Conservation (phyloP, 208 protist genomes). For the Trypanosoma scelopori region DNA sequence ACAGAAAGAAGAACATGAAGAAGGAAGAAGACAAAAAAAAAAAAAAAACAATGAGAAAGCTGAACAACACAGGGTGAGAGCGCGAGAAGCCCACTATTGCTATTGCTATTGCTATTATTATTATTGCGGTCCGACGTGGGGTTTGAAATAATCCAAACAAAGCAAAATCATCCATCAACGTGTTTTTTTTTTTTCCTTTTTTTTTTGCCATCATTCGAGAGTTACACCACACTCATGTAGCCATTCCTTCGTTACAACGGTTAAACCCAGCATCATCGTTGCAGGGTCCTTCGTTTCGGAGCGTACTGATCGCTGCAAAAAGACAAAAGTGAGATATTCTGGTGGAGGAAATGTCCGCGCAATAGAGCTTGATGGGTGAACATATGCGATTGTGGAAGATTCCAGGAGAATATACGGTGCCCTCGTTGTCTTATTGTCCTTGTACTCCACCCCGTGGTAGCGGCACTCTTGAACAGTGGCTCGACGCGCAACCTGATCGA, state of each 20-base stretch:
- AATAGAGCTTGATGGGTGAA: conserved; percentile 86
- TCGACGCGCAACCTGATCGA: conserved; percentile 86
- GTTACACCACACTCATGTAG: conserved; percentile 55
- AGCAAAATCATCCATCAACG: neutral
- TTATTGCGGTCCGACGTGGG: neutral
- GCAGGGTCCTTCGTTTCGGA: conserved; percentile 72
- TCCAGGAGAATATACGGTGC: conserved; percentile 78
- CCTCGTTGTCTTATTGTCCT: conserved; percentile 73
- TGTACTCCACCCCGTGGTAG: conserved; percentile 80
- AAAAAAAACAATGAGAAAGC: too few species aligned
- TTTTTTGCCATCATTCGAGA: conserved; percentile 21
- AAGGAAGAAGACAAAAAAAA: too few species aligned
- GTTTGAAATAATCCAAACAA: conserved; percentile 5
- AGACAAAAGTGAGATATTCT: conserved; percentile 84
- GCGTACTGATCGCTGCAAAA: conserved; percentile 70
- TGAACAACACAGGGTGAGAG: too few species aligned
- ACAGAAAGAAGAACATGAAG: conserved; percentile 9
- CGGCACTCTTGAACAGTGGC: conserved; percentile 90
- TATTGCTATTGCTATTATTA: too few species aligned
- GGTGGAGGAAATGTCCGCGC: conserved; percentile 81
- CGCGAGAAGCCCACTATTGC: too few species aligned
- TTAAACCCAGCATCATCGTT: conserved; percentile 89
- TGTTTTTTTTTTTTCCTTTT: conserved; percentile 13
- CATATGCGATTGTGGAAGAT: conserved; percentile 68
- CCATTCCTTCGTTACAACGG: conserved; percentile 87